A percentile compares a stretch with the other conserved stretches of the same genome.
phyloP scores from a whole-genome alignment of 2,329 filamentous ascomycete species.

The Pestalotiopsis sp. region DNA sequence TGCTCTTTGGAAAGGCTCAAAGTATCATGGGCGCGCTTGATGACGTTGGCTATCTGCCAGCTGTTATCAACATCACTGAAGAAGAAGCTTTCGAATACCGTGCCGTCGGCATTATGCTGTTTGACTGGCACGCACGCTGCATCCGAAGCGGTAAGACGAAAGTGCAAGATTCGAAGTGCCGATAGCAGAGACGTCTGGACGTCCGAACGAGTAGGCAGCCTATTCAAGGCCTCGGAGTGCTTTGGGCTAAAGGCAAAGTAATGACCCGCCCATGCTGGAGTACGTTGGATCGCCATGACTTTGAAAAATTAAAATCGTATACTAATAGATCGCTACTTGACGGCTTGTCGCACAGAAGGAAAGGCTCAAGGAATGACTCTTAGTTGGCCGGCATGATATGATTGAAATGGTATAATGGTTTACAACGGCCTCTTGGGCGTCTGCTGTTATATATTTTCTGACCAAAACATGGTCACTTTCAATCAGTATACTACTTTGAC shows the following conservation, averaged over 20 bases:
- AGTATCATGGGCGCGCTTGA: background rate
- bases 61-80: background rate
- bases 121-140: background rate
- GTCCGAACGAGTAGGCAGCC: background rate
- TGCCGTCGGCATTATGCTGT: background rate
- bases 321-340: background rate
- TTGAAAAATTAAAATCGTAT: background rate
- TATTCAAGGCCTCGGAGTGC: background rate
- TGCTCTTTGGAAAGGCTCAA: background rate
- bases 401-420: background rate
- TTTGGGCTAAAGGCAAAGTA: background rate
- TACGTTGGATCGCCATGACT: background rate
- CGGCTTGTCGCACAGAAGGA: background rate
- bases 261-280: background rate
- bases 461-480: background rate
- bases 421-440: background rate
- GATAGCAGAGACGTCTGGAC: background rate
- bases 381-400: background rate
- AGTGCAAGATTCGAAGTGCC: background rate
- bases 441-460: background rate
- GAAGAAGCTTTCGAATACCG: background rate
- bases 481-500: background rate
- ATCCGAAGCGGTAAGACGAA: background rate
- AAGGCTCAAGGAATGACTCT: background rate
- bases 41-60: background rate